Percentiles rank a stretch among this genome's conserved stretches.
These are phyloP conservation scores for Buxus sempervirens DNA, from an alignment of 164 flowering plant genomes.

Conservation along the genomic window DNA sequence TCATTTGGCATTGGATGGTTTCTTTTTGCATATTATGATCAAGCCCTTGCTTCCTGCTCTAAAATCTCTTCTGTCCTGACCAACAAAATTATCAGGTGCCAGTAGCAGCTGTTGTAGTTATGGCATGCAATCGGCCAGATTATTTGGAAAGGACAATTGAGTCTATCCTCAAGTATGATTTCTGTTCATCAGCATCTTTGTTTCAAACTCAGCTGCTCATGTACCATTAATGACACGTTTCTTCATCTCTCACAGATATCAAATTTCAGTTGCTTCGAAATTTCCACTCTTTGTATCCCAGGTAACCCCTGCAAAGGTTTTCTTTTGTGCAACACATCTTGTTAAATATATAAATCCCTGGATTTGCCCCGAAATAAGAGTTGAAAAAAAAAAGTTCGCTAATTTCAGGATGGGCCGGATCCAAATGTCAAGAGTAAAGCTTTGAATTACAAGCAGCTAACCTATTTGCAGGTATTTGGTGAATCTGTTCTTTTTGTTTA, in stretches of 20 bases:
- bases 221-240: neutral
- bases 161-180: slow-evolving; percentile 71
- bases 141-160: slow-evolving; percentile 83
- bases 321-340: slow-evolving; percentile 1
- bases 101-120: slow-evolving; percentile 90
- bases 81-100: slow-evolving; percentile 50
- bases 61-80: slow-evolving; percentile 3
- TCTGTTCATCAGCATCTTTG: neutral
- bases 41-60: neutral
- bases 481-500: neutral
- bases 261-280: slow-evolving; percentile 69
- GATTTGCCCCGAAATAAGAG: neutral
- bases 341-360: neutral
- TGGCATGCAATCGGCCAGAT: slow-evolving; percentile 99
- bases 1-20: neutral
- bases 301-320: slow-evolving; percentile 35
- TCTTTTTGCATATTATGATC: neutral
- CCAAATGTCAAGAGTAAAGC: slow-evolving; percentile 69
- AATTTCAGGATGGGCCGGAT: slow-evolving; percentile 79
- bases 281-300: slow-evolving; percentile 94
- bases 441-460: slow-evolving; percentile 70
- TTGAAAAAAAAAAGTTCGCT: neutral
- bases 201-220: slow-evolving; percentile 11
- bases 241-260: slow-evolving; percentile 53
- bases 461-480: slow-evolving; percentile 83